Percentiles rank a stretch among this genome's conserved stretches.
Conservation (phyloP, 169 alveolate genomes). For the Eimeria sp. region DNA sequence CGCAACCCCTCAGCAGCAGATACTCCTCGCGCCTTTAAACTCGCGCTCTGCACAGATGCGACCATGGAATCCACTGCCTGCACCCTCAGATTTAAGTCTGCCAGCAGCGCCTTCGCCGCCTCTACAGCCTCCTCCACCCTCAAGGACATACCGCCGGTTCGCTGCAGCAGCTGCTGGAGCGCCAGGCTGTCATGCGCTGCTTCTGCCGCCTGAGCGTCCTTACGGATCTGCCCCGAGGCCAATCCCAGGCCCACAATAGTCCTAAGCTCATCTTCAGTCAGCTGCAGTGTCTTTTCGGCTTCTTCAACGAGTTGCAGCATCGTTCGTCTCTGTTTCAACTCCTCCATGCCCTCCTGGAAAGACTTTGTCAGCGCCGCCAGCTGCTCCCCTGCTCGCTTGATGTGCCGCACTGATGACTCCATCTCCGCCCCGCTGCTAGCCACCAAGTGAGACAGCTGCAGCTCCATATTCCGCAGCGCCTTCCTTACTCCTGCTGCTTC, state of each 20-base stretch:
- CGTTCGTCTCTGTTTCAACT: not conserved
- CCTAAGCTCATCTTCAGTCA: not conserved
- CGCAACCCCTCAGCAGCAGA: not conserved
- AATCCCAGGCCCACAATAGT: not conserved
- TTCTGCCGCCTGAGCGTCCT: not conserved
- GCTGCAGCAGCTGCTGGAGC: slow-evolving; percentile 25
- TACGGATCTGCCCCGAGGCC: not conserved
- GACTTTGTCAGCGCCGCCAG: not conserved
- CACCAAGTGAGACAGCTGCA: not conserved
- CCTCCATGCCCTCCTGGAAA: slow-evolving; percentile 1
- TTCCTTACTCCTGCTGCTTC: slow-evolving; percentile 38
- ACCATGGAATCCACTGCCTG: not conserved
- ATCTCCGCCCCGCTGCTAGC: slow-evolving; percentile 50
- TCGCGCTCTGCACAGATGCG: not conserved
- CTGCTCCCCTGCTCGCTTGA: slow-evolving; percentile 20
- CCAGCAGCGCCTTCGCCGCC: not conserved
- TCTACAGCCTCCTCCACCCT: not conserved
- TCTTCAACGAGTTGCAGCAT: not conserved
- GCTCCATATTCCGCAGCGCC: not conserved
- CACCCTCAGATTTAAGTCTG: not conserved
- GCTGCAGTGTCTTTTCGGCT: not conserved
- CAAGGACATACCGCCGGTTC: not conserved
- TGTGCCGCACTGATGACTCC: slow-evolving; percentile 10
- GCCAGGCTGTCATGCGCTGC: not conserved
- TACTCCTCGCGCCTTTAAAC: not conserved